phyloP scores from a whole-genome alignment of 208 protist species.

The Trypanosoma melophagium region DNA sequence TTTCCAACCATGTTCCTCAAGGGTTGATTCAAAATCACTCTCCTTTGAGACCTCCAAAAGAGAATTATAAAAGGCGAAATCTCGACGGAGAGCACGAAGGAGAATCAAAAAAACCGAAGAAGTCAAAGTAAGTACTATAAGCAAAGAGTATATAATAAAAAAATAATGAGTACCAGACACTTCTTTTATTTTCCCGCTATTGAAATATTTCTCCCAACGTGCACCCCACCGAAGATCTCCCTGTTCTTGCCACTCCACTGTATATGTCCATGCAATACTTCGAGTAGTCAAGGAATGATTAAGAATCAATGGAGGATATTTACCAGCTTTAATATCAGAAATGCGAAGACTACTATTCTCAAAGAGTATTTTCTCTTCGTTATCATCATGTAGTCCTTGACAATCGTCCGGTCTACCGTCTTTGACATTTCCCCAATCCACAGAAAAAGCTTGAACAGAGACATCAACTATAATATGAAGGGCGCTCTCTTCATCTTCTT shows the following conservation, averaged over 20 bases:
- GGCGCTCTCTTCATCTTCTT: background rate
- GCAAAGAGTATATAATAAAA: slow-evolving; percentile 91
- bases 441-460: slow-evolving; percentile 13
- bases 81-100: slow-evolving; percentile 86
- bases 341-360: background rate
- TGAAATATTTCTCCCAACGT: slow-evolving; percentile 92
- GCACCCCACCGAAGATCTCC: slow-evolving; percentile 74
- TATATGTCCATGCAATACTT: slow-evolving; percentile 37
- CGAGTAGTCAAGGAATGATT: background rate
- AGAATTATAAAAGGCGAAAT: slow-evolving; percentile 80
- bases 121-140: slow-evolving; percentile 92
- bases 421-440: slow-evolving; percentile 20
- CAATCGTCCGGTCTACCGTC: background rate
- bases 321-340: background rate
- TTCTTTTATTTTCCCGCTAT: slow-evolving; percentile 34
- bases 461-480: slow-evolving; percentile 33
- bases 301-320: slow-evolving; percentile 9
- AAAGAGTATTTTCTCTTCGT: background rate
- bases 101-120: slow-evolving; percentile 93
- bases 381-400: background rate
- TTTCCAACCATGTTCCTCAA: slow-evolving; percentile 89
- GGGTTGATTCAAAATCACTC: slow-evolving; percentile 25
- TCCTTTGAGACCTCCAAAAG: background rate
- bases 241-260: slow-evolving; percentile 35
- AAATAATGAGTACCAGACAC: slow-evolving; percentile 86